These are phyloP conservation scores for Hibiscus tridactylites DNA, from an alignment of 345 rosid genomes.

Conservation along the genomic window DNA sequence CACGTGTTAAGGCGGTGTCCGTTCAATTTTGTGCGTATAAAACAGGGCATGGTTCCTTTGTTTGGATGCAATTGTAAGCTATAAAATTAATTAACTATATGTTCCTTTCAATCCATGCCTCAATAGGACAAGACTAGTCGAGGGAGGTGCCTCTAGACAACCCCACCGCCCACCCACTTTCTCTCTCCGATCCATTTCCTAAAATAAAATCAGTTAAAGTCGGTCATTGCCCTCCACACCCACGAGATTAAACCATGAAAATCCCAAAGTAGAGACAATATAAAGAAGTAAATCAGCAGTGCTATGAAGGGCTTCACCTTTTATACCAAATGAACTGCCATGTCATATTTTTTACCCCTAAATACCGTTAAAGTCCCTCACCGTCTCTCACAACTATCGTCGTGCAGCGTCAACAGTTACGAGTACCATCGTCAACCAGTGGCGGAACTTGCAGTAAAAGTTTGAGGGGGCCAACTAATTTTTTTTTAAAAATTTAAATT, in stretches of 20 bases:
- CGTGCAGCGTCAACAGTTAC: too few relatives aligned
- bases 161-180: neutral
- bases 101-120: neutral
- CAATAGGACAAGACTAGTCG: neutral
- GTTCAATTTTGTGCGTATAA: neutral
- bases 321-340: too few relatives aligned
- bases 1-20: neutral
- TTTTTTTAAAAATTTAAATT: too few relatives aligned
- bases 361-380: too few relatives aligned
- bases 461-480: too few relatives aligned
- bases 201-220: neutral
- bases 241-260: neutral
- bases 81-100: neutral
- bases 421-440: too few relatives aligned
- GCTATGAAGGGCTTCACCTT: too few relatives aligned
- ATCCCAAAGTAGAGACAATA: conserved; percentile 1
- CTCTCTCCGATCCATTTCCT: neutral
- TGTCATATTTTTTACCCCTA: too few relatives aligned
- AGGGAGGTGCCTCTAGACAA: neutral
- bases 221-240: neutral
- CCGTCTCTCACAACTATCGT: too few relatives aligned
- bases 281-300: neutral
- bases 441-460: too few relatives aligned
- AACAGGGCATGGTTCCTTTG: neutral
- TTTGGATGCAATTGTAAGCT: neutral